A percentile compares a stretch with the other conserved stretches of the same genome.
Evolutionary conservation across 495 filamentous ascomycete species (phyloP).

Genomic region (Usnea hakonensis): DNA sequence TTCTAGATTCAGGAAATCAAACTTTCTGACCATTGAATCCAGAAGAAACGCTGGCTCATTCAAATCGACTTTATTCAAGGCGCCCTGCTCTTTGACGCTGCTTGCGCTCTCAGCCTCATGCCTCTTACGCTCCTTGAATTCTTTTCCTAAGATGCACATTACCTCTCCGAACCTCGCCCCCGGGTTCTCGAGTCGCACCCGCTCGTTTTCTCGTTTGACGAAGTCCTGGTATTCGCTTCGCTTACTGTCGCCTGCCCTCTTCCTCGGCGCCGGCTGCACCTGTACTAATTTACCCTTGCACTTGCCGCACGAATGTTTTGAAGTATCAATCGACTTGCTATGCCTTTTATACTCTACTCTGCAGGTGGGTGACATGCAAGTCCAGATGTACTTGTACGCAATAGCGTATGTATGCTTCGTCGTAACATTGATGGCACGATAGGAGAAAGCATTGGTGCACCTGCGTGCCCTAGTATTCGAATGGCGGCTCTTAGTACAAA

Average conservation of each 20-base stretch:
- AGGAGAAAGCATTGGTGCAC: constrained; percentile 38
- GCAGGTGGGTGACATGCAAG: constrained; percentile 55
- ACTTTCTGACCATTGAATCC: constrained; percentile 13
- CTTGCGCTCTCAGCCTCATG: background rate
- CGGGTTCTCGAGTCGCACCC: constrained; percentile 19
- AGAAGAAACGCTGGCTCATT: constrained; percentile 33
- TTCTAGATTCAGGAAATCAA: constrained; percentile 14
- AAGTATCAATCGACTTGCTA: constrained; percentile 68
- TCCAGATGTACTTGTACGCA: constrained; percentile 83
- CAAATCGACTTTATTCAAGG: background rate
- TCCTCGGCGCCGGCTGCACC: constrained; percentile 67
- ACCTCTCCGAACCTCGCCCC: constrained; percentile 17
- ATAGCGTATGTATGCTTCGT: constrained; percentile 85
- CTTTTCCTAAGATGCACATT: constrained; percentile 22
- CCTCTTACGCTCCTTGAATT: constrained; percentile 20
- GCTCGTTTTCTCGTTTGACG: constrained; percentile 32
- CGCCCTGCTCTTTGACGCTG: background rate
- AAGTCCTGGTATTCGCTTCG: constrained; percentile 56
- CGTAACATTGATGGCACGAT: constrained; percentile 61
- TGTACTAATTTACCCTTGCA: constrained; percentile 66
- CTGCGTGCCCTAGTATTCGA: constrained; percentile 35
- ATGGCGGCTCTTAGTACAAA: background rate
- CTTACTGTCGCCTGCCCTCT: constrained; percentile 22
- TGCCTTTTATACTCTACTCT: constrained; percentile 64
- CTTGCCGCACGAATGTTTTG: constrained; percentile 55